Evolutionary conservation across 257 asterid genomes (phyloP).

Genomic region (Linaria vulgaris): DNA sequence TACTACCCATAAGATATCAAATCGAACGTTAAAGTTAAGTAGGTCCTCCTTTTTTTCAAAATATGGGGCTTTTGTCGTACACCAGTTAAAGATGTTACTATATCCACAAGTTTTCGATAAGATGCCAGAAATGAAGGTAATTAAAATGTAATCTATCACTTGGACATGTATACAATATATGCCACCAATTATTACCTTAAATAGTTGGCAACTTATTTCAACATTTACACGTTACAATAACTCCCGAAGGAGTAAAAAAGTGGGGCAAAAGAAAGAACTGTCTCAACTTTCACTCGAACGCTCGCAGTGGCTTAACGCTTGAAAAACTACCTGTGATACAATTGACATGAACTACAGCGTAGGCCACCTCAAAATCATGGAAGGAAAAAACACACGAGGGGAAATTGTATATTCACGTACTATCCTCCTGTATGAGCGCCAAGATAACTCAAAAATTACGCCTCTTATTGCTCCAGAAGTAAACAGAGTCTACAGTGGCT

Average conservation of each 20-base stretch:
- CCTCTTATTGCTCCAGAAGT: background rate
- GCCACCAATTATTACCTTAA: too few species aligned
- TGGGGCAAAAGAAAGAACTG: conserved; percentile 7
- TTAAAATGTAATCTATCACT: too few species aligned
- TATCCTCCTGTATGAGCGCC: conserved; percentile 22
- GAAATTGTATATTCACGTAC: conserved; percentile 9
- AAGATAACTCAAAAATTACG: conserved; percentile 22
- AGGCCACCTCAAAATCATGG: conserved; percentile 33
- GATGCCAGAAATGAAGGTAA: too few species aligned
- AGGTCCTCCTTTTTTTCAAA: too few species aligned
- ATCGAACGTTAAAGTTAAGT: too few species aligned
- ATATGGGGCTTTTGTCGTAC: too few species aligned
- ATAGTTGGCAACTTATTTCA: too few species aligned
- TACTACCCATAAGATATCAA: too few species aligned
- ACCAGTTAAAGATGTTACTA: too few species aligned
- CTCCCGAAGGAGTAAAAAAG: conserved; percentile 26
- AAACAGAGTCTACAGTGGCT: background rate
- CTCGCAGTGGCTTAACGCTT: conserved; percentile 29
- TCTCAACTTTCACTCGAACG: conserved; percentile 11
- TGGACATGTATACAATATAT: too few species aligned
- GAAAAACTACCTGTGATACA: conserved; percentile 30
- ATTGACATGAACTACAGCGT: conserved; percentile 23
- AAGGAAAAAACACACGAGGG: conserved; percentile 21
- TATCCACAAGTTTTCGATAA: too few species aligned
- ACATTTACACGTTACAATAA: background rate